Base-by-base conservation (phyloP, 179 eudicot species). In the Spinacia oleracea region DNA sequence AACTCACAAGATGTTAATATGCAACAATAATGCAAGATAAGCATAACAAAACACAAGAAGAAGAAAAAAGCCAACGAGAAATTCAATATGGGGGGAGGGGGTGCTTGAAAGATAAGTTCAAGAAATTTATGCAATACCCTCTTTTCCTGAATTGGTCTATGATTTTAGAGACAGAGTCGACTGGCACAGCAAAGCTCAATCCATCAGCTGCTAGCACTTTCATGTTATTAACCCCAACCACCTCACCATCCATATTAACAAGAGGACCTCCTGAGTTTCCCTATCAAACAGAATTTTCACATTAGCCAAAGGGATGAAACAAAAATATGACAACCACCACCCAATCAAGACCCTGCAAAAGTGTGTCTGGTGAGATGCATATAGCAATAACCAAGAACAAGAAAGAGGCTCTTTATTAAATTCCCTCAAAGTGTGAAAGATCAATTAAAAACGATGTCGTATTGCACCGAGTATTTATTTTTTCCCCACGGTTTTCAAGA, bases 181-280 rank as follows among this genome's bases (percentile, higher is more conserved):
- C 86, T 48, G 98, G 98, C 21, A 93, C 96, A 73, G 98, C 83
- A 86, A 95, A 95, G 86, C 94, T 85, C 86, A 93, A 79, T 29
- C 97, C 98, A 87, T 95, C 93, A 77, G 98, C 98, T 51, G 85
- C 89, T 72, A 81, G 29, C 42, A 89, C 91, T 87, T 93, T 95
- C 97, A 93, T 90, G 79, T 90, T 88, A 83, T 93, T 93, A 68
- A 95, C 93, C 50, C 98, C 98, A 74, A 95, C 81, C 42, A 95
- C 89, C 84, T 95, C 98, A 73, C 98, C 98, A 82, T 95, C 97
- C 86, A 90, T 85, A 83, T 91, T 93, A 72, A 93, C 96, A 81
- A 95, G 92, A 53, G 98, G 98, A 45, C 98, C 98, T 62, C 98
- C 98, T 84, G 98, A 93, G 87, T 91, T 95, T 83, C 98, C 98